Evolutionary conservation across 1,139 yeast genomes (phyloP), one percentile per base, ranked within the genome.

Genomic region (Scheffersomyces illinoinensis): DNA sequence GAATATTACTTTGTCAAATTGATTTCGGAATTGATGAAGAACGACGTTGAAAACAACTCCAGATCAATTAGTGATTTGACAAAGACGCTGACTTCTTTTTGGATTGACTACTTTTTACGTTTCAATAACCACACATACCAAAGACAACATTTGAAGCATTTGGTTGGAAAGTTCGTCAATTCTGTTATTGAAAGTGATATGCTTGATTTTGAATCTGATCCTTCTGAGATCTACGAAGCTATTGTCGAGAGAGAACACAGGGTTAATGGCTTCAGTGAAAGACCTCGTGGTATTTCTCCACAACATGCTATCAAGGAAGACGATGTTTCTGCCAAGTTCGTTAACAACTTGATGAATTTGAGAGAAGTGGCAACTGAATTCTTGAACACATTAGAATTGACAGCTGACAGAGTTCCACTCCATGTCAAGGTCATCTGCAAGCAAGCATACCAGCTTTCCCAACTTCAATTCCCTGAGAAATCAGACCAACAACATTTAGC

Each of bases 251-350:
- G 74, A 54, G 90, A 86, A 57, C 80, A 83, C 63, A 75, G 78
- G 58, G 67, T 85, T 62, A 72, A 78, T 62, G 81, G 84, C 67
- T 62, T 68, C 33, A 79, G 82, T 53, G 53, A 55, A 21, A 61
- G 72, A 52, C 66, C 65, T n/a, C 62, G 60, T 12, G 67, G 65
- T 17, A 65, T 86, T 1, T 70, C 86, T 3, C 87, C 89, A 0
- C 89, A 88, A 54, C 82, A 78, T 47, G 97, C 98, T 0, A 91
- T 95, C 61, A 90, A 88, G 64, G 93, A 90, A 64, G 84, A 87
- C 1, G 88, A 84, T 20, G 93, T 95, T 0, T 83, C 96, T 21
- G 73, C 77, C 0, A 79, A 82, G 52, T 95, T 92, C 70, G 88
- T 95, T 50, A 75, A 80, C 53, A 93, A 95, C 66, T 79, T 96